Evolutionary conservation across 768 basidiomycete genomes (phyloP).

Genomic region (Suillus ampliporus): DNA sequence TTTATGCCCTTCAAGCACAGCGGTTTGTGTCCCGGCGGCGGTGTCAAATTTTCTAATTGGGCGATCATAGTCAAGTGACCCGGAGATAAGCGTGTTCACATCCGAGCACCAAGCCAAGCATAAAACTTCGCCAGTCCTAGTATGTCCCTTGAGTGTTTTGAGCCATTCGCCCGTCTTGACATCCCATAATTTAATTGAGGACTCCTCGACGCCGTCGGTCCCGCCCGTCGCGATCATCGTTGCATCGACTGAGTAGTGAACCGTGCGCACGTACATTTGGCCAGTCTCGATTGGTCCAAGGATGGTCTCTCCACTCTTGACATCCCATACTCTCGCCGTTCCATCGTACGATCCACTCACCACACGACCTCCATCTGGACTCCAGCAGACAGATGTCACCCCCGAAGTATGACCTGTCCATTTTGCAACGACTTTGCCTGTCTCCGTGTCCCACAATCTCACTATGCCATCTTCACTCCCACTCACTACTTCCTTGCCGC

Average conservation of each 20-base stretch:
- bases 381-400: neutral
- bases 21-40: neutral
- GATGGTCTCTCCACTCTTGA: neutral
- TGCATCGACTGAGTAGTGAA: slow-evolving; percentile 3
- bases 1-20: neutral
- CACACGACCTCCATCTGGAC: neutral
- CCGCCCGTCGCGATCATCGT: slow-evolving; percentile 3
- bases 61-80: neutral
- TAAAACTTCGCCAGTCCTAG: neutral
- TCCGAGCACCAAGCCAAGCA: slow-evolving; percentile 3
- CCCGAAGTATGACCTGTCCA: neutral
- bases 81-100: neutral
- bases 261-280: neutral
- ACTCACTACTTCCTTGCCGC: neutral
- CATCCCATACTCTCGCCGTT: slow-evolving; percentile 1
- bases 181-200: neutral
- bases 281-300: neutral
- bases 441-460: neutral
- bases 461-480: slow-evolving; percentile 1
- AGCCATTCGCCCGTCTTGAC: neutral
- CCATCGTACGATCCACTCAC: neutral
- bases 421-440: neutral
- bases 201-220: neutral
- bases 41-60: neutral
- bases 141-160: neutral